Conservation (phyloP, 1,284 basidiomycete genomes). For the Trametes hirsuta region DNA sequence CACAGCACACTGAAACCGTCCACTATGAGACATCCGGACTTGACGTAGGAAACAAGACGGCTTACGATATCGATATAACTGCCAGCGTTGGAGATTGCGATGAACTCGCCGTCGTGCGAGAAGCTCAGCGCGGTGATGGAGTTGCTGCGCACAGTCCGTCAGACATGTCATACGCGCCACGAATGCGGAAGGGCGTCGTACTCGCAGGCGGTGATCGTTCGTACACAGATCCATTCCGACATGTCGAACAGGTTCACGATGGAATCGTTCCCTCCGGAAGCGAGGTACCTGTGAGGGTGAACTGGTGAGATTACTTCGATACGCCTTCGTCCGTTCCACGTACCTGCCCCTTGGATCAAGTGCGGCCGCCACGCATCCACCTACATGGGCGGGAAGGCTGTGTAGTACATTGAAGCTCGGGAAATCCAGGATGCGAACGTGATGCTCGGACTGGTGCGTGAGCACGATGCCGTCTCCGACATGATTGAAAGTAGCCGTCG, state of each 20-base stretch:
- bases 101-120: constrained; percentile 78
- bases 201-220: constrained; percentile 79
- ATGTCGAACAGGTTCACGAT: constrained; percentile 80
- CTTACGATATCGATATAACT: constrained; percentile 76
- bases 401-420: constrained; percentile 61
- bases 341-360: constrained; percentile 75
- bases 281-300: constrained; percentile 56
- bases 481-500: constrained; percentile 73
- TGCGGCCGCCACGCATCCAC: constrained; percentile 73
- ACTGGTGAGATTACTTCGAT: background rate
- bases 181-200: constrained; percentile 42
- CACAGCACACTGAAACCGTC: constrained; percentile 59
- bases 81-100: constrained; percentile 74
- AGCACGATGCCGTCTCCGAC: constrained; percentile 69
- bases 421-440: constrained; percentile 67
- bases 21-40: background rate
- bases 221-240: constrained; percentile 75
- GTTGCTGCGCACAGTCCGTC: constrained; percentile 48
- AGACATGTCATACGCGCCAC: background rate
- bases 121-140: constrained; percentile 77
- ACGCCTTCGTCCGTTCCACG: constrained; percentile 1
- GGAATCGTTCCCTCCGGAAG: constrained; percentile 77
- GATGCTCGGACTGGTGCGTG: constrained; percentile 62
- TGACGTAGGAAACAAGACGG: background rate
- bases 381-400: constrained; percentile 70